phyloP scores from a whole-genome alignment of 345 rosid species.

The Arabis alpina region DNA sequence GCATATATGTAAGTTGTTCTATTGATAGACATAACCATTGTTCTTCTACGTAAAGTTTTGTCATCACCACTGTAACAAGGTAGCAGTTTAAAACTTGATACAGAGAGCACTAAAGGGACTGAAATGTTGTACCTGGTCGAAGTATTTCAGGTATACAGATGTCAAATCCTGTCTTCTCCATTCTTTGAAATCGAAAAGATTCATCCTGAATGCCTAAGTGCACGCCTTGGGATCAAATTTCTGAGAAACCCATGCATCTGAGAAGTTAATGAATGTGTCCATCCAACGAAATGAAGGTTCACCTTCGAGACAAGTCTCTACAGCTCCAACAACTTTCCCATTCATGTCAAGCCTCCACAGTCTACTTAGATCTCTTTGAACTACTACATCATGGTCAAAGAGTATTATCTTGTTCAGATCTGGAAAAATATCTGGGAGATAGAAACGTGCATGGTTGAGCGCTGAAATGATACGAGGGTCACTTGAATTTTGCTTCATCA shows the following conservation, averaged over 20 bases:
- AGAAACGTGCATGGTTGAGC: slow-evolving; percentile 84
- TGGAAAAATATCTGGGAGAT: slow-evolving; percentile 80
- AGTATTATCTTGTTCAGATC: slow-evolving; percentile 70
- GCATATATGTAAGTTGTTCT: slow-evolving; percentile 2
- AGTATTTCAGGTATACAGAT: slow-evolving; percentile 56
- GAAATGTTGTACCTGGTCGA: slow-evolving; percentile 58
- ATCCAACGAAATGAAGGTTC: slow-evolving; percentile 63
- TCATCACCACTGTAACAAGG: too few species aligned
- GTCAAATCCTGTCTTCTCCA: slow-evolving; percentile 78
- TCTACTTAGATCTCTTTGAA: slow-evolving; percentile 68
- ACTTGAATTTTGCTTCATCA: slow-evolving; percentile 59
- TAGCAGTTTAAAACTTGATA: background rate
- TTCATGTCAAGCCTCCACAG: slow-evolving; percentile 79
- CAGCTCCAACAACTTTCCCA: slow-evolving; percentile 89
- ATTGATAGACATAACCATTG: background rate
- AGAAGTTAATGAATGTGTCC: slow-evolving; percentile 65
- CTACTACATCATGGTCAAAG: slow-evolving; percentile 92
- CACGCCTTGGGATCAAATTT: slow-evolving; percentile 71
- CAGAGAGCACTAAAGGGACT: too few species aligned
- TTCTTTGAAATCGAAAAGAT: slow-evolving; percentile 73
- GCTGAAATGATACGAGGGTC: slow-evolving; percentile 67
- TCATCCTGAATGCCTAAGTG: slow-evolving; percentile 96
- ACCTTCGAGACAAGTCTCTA: slow-evolving; percentile 73
- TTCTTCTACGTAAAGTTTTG: background rate
- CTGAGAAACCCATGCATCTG: slow-evolving; percentile 64